Evolutionary conservation across 768 basidiomycete genomes (phyloP), one percentile per base, ranked within the genome.

Genomic region (Lyophyllum shimeji): DNA sequence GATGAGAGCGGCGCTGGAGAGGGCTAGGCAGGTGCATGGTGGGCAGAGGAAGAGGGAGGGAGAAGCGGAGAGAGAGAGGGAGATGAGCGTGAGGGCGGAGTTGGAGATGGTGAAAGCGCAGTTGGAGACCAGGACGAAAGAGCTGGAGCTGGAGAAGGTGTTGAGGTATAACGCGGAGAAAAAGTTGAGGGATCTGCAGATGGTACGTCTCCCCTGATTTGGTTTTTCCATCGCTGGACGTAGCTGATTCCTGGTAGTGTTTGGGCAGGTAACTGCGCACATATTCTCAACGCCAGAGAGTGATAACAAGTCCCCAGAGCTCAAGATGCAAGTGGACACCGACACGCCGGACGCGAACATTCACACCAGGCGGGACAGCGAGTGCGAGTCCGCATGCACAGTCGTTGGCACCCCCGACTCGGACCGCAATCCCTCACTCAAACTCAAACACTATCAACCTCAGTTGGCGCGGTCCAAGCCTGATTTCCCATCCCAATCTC

Each of bases 61-160:
- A 17, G 54, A 55, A n/a, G 52, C 57, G 39, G 61, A 63, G 53
- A 55, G 62, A 47, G 59, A 59, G 34, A 42, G 18, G n/a, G 53
- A 61, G 23, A 51, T 62, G 45, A 24, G 9, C 5, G 29, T 29
- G 9, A 29, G 29, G 29, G 29, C 4, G 29, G 29, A 29, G 29
- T 29, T 29, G 29, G 29, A 29, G 29, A 9, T 29, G 4, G 29
- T 29, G 29, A 29, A 9, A 9, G 9, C 9, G 29, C 29, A 29
- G 29, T 29, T 29, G 29, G 29, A 4, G 29, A 9, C 4, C 4
- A 29, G 9, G 29, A 9, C 9, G 29, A 29, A 34, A 1, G 55
- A 52, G 31, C 31, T 65, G 2, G 57, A 62, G 34, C 54, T 63
- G 40, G 57, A 65, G 27, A 65, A 53, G 39, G 25, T 43, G 3